These are phyloP conservation scores for Metahyphopichia silvanorum DNA, from an alignment of 805 yeast genomes.

Conservation along the genomic window DNA sequence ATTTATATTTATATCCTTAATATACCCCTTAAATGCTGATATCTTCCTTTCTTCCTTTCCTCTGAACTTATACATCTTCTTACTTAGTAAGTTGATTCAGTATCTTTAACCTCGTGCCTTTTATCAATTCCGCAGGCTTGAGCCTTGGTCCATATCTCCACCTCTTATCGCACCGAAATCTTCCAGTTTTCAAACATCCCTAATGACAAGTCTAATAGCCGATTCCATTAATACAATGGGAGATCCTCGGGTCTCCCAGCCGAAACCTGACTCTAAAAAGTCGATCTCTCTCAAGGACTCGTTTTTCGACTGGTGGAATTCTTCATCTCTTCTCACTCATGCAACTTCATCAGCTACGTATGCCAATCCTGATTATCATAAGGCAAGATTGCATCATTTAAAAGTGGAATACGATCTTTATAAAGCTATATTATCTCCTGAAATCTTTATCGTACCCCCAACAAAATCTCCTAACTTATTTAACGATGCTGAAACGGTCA, in stretches of 20 bases:
- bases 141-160: too few relatives aligned
- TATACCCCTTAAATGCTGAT: too few relatives aligned
- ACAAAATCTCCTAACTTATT: conserved; percentile 5
- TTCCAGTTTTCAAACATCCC: not conserved
- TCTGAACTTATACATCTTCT: too few relatives aligned
- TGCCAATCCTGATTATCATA: conserved; percentile 4
- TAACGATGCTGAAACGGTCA: not conserved
- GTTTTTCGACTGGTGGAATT: conserved; percentile 39
- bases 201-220: conserved; percentile 5
- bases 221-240: conserved; percentile 26
- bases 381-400: conserved; percentile 22
- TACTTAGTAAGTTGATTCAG: too few relatives aligned
- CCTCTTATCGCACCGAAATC: too few relatives aligned
- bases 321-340: conserved; percentile 9
- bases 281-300: conserved; percentile 26
- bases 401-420: conserved; percentile 32
- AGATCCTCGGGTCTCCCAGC: conserved; percentile 7
- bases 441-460: conserved; percentile 23
- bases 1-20: too few relatives aligned
- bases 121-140: too few relatives aligned
- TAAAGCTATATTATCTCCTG: conserved; percentile 28
- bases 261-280: not conserved
- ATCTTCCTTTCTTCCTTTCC: too few relatives aligned
- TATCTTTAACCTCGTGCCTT: too few relatives aligned
- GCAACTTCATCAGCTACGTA: conserved; percentile 1